Evolutionary conservation across 768 basidiomycete genomes (phyloP), one percentile per base, ranked within the genome.

Genomic region (Suillus decipiens): DNA sequence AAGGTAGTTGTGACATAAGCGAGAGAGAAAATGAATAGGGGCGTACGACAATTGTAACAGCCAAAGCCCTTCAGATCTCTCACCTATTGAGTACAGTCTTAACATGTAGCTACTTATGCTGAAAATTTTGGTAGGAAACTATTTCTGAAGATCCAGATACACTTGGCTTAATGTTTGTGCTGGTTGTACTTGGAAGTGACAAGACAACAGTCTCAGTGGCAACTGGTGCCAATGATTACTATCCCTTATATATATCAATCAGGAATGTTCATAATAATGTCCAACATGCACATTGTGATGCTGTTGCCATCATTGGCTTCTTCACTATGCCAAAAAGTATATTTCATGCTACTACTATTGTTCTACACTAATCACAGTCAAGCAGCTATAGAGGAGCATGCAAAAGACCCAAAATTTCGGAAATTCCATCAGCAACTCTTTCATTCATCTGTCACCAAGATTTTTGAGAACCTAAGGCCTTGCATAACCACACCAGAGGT

Each of bases 351-450:
- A 2, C 19, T 42, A 1, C 3, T 17, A 1, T 41, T 6, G 12
- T 14, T 39, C 37, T 41, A 5, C 1, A 0, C 39, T 41, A 42
- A 42, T 9, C 19, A 19, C 42, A 41, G 5, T 41, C 2, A 15
- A 41, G 17, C 6, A 42, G 42, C 42, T 42, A 42, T 7, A 2
- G 1, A 19, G 17, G 17, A 42, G 17, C 17, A 42, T 17, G 54
- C 66, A 31, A 36, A 57, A 9, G 55, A 63, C 54, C 5, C 24
- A 12, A 42, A 58, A 15, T 76, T 72, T 54, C 69, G 70, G 3
- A 73, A 67, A 24, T 79, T 77, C 57, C 66, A 68, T 1, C 64
- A 69, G 0, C 70, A 75, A 33, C 64, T 77, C 0, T 77, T 74
- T 48, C 76, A 79, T 61, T 51, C 68, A 0, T 76, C 73, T 0